phyloP scores from a whole-genome alignment of 2,329 filamentous ascomycete genomes.

The Talaromyces piceae region DNA sequence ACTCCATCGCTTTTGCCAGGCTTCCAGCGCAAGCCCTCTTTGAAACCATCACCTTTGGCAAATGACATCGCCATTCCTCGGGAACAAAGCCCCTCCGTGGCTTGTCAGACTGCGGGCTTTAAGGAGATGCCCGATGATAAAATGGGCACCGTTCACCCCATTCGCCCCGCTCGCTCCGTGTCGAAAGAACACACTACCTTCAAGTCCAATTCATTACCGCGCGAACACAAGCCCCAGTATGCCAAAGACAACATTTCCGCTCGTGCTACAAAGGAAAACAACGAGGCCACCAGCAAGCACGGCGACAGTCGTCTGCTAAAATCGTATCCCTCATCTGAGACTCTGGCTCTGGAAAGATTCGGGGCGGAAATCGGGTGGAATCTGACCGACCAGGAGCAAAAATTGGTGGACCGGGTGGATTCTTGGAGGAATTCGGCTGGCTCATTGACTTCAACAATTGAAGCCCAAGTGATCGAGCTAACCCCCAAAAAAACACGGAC shows the following conservation, averaged over 20 bases:
- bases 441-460: slow-evolving; percentile 49
- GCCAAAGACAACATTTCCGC: not conserved
- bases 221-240: not conserved
- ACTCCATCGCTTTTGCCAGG: slow-evolving; percentile 10
- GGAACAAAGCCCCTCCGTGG: not conserved
- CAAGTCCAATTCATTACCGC: slow-evolving; percentile 2
- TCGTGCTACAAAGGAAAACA: not conserved
- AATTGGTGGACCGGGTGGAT: slow-evolving; percentile 22
- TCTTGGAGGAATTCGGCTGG: slow-evolving; percentile 41
- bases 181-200: not conserved
- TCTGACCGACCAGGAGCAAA: slow-evolving; percentile 22
- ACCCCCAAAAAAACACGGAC: slow-evolving; percentile 39
- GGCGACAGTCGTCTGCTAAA: not conserved
- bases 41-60: slow-evolving; percentile 15
- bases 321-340: not conserved
- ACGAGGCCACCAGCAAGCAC: not conserved
- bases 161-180: too few species aligned
- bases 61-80: slow-evolving; percentile 26
- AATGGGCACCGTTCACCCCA: not conserved
- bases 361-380: slow-evolving; percentile 17
- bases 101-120: not conserved
- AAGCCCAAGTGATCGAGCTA: slow-evolving; percentile 48
- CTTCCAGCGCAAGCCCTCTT: slow-evolving; percentile 23
- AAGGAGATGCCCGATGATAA: slow-evolving; percentile 13
- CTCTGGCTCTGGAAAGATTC: not conserved